phyloP scores from a whole-genome alignment of 345 rosid genomes.

The Dipteronia sinensis region DNA sequence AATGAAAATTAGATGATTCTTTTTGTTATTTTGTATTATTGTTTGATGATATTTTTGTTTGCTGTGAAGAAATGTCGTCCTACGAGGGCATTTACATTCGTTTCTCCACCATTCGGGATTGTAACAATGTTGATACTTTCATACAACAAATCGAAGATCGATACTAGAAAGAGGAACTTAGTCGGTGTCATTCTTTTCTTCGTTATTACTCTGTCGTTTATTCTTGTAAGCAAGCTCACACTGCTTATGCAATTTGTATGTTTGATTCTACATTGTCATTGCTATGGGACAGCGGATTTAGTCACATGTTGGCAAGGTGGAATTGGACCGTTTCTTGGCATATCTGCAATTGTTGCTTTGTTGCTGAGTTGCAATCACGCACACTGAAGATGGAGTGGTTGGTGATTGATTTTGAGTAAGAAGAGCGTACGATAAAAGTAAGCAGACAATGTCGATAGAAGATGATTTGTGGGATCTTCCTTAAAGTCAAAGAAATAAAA shows the following conservation, averaged over 20 bases:
- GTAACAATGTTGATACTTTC: conserved; percentile 62
- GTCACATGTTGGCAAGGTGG: conserved; percentile 72
- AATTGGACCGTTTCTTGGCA: conserved; percentile 52
- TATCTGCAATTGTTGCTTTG: conserved; percentile 54
- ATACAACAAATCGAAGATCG: conserved; percentile 62
- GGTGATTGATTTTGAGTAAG: conserved; percentile 42
- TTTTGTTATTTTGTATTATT: too few species aligned
- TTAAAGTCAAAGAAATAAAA: too few species aligned
- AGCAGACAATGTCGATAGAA: too few species aligned
- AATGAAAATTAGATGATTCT: too few species aligned
- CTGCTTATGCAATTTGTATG: background rate
- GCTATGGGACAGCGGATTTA: conserved; percentile 51
- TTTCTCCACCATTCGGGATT: conserved; percentile 76
- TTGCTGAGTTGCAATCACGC: conserved; percentile 79
- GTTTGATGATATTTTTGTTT: conserved; percentile 5
- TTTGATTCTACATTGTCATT: background rate
- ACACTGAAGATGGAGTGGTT: conserved; percentile 83
- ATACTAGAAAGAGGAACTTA: conserved; percentile 68
- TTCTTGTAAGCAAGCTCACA: conserved; percentile 52
- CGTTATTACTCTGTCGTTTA: conserved; percentile 59
- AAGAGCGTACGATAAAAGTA: too few species aligned
- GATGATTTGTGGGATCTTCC: too few species aligned
- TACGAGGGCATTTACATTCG: conserved; percentile 75
- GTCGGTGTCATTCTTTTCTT: conserved; percentile 64
- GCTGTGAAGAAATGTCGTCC: conserved; percentile 76